Evolutionary conservation across 345 rosid species (phyloP), one percentile per base, ranked within the genome.

Genomic region (Citrus inodora): DNA sequence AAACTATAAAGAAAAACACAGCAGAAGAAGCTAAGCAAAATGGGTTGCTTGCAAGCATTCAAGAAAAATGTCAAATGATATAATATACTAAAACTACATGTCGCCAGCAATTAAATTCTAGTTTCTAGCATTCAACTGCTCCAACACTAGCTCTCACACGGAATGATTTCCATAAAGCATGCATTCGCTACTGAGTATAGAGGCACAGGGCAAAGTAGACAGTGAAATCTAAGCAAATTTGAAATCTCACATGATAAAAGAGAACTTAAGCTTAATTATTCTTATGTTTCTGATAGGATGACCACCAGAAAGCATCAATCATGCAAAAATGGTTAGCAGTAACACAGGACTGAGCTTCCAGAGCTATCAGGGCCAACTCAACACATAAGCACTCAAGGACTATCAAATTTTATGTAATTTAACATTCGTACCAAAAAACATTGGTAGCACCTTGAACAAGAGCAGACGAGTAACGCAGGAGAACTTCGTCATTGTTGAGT

Each of bases 391-490:
- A 73, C 66, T 70, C 22, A 79, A 87, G 10, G 55, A 81, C 46
- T 56, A 76, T 3, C 28, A 64, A 60, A 40, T 21, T 16, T 33
- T 59, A 67, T 51, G 25, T 70, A 76, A 55, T 68, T 65, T 27
- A 22, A 76, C 70, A 71, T 76, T 51, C 94, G 59, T 94, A 97
- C 99, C 99, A 97, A 87, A 94, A 92, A 74, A 97, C 96, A 88
- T 93, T 92, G 70, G 98, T 91, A 76, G 98, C 98, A 82, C 99
- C 99, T 82, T 94, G 97, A 75, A 89, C 98, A 82, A 97, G 93
- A 67, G 99, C 99, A 76, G 98, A 93, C 46, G 98, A 97, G 90
- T 89, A 97, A 25, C 99, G 97, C 46, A 93, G 78, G 65, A 93
- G 93, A 73, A 90, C 90, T 72, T 89, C 99, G 46, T 83, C 81